Percentiles rank a stretch among this genome's conserved stretches.
phyloP scores from a whole-genome alignment of 768 basidiomycete genomes.

The Rhizopogon roseolus region DNA sequence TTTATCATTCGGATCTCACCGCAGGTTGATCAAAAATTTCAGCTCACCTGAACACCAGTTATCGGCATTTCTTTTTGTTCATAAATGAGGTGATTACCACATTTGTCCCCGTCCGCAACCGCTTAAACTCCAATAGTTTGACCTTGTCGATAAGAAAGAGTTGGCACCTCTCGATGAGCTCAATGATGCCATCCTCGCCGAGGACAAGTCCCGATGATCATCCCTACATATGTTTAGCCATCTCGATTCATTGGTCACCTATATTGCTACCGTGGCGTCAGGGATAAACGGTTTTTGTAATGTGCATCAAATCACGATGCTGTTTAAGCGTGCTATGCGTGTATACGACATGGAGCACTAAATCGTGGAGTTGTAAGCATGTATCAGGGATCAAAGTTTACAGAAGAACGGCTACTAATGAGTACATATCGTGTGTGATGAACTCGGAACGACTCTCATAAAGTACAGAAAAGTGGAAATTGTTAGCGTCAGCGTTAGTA shows the following conservation, averaged over 20 bases:
- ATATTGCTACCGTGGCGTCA: neutral
- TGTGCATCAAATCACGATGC: neutral
- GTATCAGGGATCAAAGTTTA: neutral
- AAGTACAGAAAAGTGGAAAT: neutral
- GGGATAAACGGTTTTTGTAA: too few relatives aligned
- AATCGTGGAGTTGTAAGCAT: neutral
- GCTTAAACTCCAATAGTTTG: slow-evolving; percentile 50
- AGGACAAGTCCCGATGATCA: slow-evolving; percentile 37
- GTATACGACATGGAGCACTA: neutral
- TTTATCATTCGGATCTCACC: neutral
- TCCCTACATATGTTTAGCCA: neutral
- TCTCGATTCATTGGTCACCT: neutral
- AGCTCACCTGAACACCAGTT: slow-evolving; percentile 99
- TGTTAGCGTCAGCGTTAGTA: neutral
- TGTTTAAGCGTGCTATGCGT: neutral
- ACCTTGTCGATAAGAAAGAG: slow-evolving; percentile 95
- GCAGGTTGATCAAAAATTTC: slow-evolving; percentile 1
- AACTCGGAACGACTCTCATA: slow-evolving; percentile 1
- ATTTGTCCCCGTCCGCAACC: neutral
- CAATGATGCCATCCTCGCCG: slow-evolving; percentile 81
- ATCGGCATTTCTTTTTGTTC: slow-evolving; percentile 96
- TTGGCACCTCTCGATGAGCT: slow-evolving; percentile 92
- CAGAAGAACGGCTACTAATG: neutral
- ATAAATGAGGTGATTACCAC: slow-evolving; percentile 76
- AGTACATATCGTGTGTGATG: slow-evolving; percentile 3